Base-by-base conservation (phyloP, 2,329 filamentous ascomycete species). In the Beauveria medogensis region DNA sequence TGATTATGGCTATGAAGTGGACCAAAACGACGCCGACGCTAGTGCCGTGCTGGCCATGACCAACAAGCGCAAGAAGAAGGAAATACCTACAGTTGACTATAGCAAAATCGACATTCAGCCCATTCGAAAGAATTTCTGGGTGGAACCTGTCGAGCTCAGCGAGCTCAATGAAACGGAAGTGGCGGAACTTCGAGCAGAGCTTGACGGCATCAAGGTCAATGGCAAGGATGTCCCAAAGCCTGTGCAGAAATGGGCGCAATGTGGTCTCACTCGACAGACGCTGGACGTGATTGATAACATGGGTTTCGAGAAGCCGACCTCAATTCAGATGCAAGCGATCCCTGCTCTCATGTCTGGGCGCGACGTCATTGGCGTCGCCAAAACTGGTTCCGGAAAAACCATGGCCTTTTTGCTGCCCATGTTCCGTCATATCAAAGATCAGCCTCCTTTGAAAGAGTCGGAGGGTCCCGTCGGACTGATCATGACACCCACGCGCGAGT, bases 341-440 rank as follows among this genome's bases (percentile, higher is more conserved):
- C 94, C 94, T 2, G 88, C 92, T 10, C 90, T 97, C 69, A 97
- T 97, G 90, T 96, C 92, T 30, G 94, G 94, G 10, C 86, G 92
- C 66, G 94, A 99, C 77, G 90, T 97, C 43, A 91, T 99, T 65
- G 94, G 92, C 66, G 92, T 99, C 58, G 94, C 94, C 20, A 97
- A 97, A 78, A 99, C 94, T 28, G 94, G 94, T 5, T 97, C 94
- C 28, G 94, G 94, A 72, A 99, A 99, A 78, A 99, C 94, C 0
- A 86, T 97, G 68, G 94, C 94, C 6, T 99, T 97, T 71, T 77
- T 96, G 34, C 82, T 99, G 50, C 94, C 94, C 43, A 97, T 97
- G 91, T 97, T 99, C 72, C 86, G 94, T 60, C 94, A 99, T 72
- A 96, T 97, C 76, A 94, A 93, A 74, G 94, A 97, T 69, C 94